phyloP scores from a whole-genome alignment of 345 rosid species.

The Citropsis articulata region DNA sequence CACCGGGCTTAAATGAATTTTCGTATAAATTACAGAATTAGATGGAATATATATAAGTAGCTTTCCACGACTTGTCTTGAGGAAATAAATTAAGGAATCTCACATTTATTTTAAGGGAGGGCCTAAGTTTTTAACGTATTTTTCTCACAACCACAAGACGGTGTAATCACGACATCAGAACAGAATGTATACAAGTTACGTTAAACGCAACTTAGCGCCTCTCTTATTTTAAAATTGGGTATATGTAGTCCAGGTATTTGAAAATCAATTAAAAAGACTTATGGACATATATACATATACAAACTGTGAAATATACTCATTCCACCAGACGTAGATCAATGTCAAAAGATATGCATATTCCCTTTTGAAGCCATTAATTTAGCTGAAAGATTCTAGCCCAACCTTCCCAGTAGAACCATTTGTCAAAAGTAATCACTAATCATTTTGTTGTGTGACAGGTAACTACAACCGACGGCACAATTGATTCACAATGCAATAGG shows the following conservation, averaged over 20 bases:
- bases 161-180: too few species aligned
- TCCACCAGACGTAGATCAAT: neutral
- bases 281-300: neutral
- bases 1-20: constrained; percentile 30
- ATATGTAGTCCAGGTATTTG: constrained; percentile 83
- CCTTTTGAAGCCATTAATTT: neutral
- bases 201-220: too few species aligned
- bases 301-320: neutral
- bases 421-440: neutral
- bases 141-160: too few species aligned
- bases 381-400: too few species aligned
- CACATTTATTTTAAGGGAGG: constrained; percentile 82
- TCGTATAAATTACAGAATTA: too few species aligned
- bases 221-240: constrained; percentile 64
- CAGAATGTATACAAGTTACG: too few species aligned
- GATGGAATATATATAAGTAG: too few species aligned
- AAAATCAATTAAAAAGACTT: neutral
- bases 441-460: constrained; percentile 56
- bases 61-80: neutral
- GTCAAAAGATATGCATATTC: too few species aligned
- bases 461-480: constrained; percentile 35
- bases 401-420: too few species aligned
- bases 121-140: too few species aligned
- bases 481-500: neutral
- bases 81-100: constrained; percentile 21